Evolutionary conservation across 23 red algal species (phyloP).

Genomic region (Gracilaria domingensis): DNA sequence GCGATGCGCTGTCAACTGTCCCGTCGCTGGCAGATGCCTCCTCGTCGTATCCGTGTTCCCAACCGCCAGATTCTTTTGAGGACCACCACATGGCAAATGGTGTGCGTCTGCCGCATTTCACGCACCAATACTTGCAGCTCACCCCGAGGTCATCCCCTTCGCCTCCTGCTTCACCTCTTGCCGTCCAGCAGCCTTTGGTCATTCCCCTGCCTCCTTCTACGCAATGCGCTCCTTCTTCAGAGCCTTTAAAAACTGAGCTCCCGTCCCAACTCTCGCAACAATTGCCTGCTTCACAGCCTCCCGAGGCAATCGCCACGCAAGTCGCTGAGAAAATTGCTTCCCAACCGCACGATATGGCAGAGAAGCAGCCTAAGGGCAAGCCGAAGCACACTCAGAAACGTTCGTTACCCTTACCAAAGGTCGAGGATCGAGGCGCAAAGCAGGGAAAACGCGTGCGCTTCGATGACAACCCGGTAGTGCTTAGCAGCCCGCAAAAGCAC

Average conservation of each 20-base stretch:
- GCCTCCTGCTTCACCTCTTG: not conserved
- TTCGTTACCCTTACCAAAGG: not conserved
- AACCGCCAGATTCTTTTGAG: not conserved
- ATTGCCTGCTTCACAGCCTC: not conserved
- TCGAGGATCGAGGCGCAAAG: slow-evolving; percentile 20
- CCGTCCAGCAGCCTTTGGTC: not conserved
- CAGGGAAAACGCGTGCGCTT: slow-evolving; percentile 48
- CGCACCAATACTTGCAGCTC: slow-evolving; percentile 8
- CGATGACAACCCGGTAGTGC: slow-evolving; percentile 5
- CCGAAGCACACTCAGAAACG: not conserved
- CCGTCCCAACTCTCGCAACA: not conserved
- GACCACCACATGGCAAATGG: not conserved
- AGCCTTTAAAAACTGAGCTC: not conserved
- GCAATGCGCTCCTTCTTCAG: not conserved
- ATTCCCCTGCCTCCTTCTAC: not conserved
- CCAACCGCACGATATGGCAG: not conserved
- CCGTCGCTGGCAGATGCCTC: not conserved
- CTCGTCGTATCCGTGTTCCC: not conserved
- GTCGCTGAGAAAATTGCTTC: not conserved
- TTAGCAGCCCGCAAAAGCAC: not conserved
- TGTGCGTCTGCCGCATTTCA: not conserved
- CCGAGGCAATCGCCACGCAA: not conserved
- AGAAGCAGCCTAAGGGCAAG: slow-evolving; percentile 7
- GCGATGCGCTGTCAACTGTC: not conserved
- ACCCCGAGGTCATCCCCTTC: not conserved